Conservation (phyloP, 75 land plant species). For the Picea glauca region DNA sequence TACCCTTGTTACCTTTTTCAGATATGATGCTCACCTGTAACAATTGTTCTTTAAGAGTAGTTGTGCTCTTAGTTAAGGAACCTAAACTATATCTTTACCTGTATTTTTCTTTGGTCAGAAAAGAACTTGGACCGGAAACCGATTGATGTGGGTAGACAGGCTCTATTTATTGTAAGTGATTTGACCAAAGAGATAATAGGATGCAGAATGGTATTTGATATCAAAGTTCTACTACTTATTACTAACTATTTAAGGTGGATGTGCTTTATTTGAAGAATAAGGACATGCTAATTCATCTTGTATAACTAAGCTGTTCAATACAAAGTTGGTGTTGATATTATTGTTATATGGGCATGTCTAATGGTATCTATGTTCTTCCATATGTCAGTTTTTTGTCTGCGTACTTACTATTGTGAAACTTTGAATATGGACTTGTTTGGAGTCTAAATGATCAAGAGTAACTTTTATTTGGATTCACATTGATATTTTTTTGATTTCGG, state of each 20-base stretch:
- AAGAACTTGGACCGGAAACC: neutral
- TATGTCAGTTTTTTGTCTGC: neutral
- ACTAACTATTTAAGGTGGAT: no score
- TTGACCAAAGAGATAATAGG: neutral
- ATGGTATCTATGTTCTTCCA: neutral
- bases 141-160: neutral
- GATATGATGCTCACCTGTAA: no score
- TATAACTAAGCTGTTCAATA: neutral
- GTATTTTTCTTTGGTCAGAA: neutral
- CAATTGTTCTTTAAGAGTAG: neutral
- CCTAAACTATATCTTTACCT: neutral
- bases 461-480: conserved; percentile 1
- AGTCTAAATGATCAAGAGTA: neutral
- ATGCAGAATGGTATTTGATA: neutral
- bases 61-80: neutral
- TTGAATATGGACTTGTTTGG: neutral
- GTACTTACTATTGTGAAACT: neutral
- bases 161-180: neutral
- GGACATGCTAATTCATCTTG: neutral
- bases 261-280: no score
- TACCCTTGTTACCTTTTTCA: no score
- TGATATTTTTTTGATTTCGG: neutral
- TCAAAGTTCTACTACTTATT: neutral
- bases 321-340: neutral
- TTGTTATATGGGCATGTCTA: neutral